phyloP scores from a whole-genome alignment of 129 eudicot genomes.

The Scalesia atractyloides region DNA sequence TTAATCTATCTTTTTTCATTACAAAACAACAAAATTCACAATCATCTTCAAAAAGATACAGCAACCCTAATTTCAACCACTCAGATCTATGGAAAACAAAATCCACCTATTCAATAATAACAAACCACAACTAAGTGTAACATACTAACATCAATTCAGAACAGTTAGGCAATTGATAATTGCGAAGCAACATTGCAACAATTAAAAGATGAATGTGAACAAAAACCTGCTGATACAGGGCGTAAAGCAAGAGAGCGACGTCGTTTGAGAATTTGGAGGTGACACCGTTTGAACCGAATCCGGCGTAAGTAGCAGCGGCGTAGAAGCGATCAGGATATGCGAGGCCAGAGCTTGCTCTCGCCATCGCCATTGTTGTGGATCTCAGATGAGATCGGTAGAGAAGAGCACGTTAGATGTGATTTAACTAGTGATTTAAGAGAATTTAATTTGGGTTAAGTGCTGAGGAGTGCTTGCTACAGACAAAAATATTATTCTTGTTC shows the following conservation, averaged over 20 bases:
- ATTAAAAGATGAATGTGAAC: background rate
- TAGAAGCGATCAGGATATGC: slow-evolving; percentile 93
- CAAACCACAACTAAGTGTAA: background rate
- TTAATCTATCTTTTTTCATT: background rate
- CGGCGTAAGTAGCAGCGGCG: slow-evolving; percentile 92
- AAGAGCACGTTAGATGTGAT: slow-evolving; percentile 12
- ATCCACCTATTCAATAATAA: too few species aligned
- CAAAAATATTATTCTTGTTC: too few species aligned
- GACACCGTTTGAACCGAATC: slow-evolving; percentile 70
- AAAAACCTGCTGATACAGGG: slow-evolving; percentile 78
- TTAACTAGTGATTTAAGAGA: slow-evolving; percentile 23
- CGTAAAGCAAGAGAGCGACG: slow-evolving; percentile 78
- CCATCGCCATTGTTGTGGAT: slow-evolving; percentile 47
- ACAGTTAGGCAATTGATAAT: background rate
- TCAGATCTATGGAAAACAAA: slow-evolving; percentile 17
- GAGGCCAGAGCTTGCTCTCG: slow-evolving; percentile 71
- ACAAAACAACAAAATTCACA: slow-evolving; percentile 4
- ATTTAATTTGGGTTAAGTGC: slow-evolving; percentile 26
- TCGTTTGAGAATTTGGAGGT: slow-evolving; percentile 77
- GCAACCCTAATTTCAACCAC: background rate
- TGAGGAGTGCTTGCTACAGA: too few species aligned
- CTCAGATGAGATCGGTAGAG: slow-evolving; percentile 13
- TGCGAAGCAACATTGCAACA: background rate
- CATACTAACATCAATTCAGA: slow-evolving; percentile 19
- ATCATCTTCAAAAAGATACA: background rate